These are phyloP conservation scores for Elsinoe batatas DNA, from an alignment of 2,329 filamentous ascomycete species.

Conservation along the genomic window DNA sequence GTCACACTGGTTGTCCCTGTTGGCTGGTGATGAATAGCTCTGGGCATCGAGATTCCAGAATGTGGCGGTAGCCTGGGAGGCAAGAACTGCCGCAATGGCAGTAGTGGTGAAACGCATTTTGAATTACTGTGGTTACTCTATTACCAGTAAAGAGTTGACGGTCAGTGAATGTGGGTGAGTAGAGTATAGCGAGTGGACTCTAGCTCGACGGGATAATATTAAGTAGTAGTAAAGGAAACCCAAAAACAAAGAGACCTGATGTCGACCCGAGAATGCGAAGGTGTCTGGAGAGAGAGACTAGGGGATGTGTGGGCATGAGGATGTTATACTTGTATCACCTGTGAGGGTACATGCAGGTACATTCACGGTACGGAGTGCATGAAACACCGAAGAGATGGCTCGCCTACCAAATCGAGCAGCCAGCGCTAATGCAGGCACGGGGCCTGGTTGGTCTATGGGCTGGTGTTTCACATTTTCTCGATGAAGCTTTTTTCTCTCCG, in stretches of 20 bases:
- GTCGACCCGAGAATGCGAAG: conserved; percentile 10
- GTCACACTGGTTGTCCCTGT: conserved; percentile 68
- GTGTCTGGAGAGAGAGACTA: background rate
- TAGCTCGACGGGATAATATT: conserved; percentile 1
- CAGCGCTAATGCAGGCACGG: conserved; percentile 8
- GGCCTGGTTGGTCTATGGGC: background rate
- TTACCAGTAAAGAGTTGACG: conserved; percentile 3
- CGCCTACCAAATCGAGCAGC: background rate
- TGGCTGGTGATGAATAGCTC: conserved; percentile 57
- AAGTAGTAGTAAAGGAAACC: conserved; percentile 7
- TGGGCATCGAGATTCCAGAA: conserved; percentile 41
- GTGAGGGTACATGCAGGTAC: background rate
- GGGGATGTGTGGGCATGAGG: background rate
- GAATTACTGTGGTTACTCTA: conserved; percentile 11
- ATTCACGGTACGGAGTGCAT: background rate
- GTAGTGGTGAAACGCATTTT: conserved; percentile 12
- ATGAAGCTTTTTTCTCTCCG: background rate
- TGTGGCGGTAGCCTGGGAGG: conserved; percentile 36
- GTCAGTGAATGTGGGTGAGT: conserved; percentile 6
- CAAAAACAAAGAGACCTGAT: conserved; percentile 4
- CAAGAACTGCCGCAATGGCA: conserved; percentile 36
- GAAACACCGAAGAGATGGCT: conserved; percentile 8
- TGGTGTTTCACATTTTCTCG: background rate
- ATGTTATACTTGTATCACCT: background rate
- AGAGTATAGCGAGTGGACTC: conserved; percentile 10